A percentile compares a stretch with the other conserved stretches of the same genome.
These are phyloP conservation scores for Leucocoprinus birnbaumii DNA, from an alignment of 768 basidiomycete species.

Conservation along the genomic window DNA sequence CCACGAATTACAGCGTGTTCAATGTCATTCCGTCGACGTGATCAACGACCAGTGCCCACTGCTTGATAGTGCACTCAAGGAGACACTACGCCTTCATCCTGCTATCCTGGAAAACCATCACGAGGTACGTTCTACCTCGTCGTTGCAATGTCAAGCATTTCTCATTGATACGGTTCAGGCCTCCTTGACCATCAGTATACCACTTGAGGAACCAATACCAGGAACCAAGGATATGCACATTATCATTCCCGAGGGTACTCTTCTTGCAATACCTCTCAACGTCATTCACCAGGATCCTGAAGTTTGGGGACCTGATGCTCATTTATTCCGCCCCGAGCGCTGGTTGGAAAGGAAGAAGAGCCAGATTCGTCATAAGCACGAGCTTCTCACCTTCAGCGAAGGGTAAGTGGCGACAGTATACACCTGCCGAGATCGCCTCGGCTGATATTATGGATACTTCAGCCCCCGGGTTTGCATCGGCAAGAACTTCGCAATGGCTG, in stretches of 20 bases:
- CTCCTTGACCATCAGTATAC: constrained; percentile 47
- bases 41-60: constrained; percentile 47
- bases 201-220: constrained; percentile 49
- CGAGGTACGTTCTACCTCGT: constrained; percentile 31
- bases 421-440: background rate
- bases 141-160: background rate
- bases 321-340: constrained; percentile 56
- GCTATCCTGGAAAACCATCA: constrained; percentile 67
- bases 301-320: constrained; percentile 60
- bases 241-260: constrained; percentile 54
- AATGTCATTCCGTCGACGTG: constrained; percentile 49
- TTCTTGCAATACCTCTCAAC: constrained; percentile 52
- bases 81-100: constrained; percentile 60
- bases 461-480: constrained; percentile 64
- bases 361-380: constrained; percentile 30
- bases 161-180: constrained; percentile 40
- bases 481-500: constrained; percentile 52
- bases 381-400: constrained; percentile 56
- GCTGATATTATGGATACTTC: background rate
- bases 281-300: constrained; percentile 51
- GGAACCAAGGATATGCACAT: constrained; percentile 41
- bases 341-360: constrained; percentile 47
- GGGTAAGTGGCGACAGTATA: constrained; percentile 39
- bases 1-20: constrained; percentile 43
- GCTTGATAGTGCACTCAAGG: constrained; percentile 59